Conservation (phyloP, 2,329 filamentous ascomycete species). For the Aspergillus sojae region DNA sequence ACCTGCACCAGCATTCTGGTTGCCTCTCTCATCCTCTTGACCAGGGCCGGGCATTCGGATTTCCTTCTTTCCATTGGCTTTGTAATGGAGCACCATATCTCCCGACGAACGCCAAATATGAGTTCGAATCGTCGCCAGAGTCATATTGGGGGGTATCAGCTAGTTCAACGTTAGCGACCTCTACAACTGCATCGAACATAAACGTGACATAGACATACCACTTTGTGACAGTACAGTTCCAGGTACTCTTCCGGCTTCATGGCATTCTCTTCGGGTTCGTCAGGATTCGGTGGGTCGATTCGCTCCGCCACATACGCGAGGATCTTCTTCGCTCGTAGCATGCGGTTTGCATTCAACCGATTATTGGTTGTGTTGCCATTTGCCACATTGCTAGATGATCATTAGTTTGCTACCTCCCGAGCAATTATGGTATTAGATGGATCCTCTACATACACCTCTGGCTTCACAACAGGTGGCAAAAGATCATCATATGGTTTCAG, state of each 20-base stretch:
- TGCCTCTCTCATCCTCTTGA: constrained; percentile 21
- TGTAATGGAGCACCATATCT: constrained; percentile 89
- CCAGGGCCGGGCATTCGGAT: constrained; percentile 34
- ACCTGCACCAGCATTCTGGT: constrained; percentile 13
- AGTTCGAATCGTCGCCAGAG: constrained; percentile 85
- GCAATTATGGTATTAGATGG: background rate
- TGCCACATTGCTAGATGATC: constrained; percentile 20
- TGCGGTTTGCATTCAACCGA: constrained; percentile 91
- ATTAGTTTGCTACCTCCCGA: constrained; percentile 7
- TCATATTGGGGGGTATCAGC: constrained; percentile 76
- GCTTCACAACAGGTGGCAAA: constrained; percentile 72
- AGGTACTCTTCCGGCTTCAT: constrained; percentile 89
- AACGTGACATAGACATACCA: constrained; percentile 68
- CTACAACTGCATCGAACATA: background rate
- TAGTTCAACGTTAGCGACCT: constrained; percentile 24
- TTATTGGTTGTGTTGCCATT: constrained; percentile 57
- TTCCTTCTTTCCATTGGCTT: constrained; percentile 78
- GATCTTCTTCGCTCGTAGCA: constrained; percentile 95
- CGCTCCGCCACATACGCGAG: constrained; percentile 88
- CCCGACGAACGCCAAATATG: constrained; percentile 95
- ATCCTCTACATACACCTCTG: constrained; percentile 62
- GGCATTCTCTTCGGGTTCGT: constrained; percentile 60
- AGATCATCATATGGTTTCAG: constrained; percentile 77
- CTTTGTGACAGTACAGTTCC: constrained; percentile 91
- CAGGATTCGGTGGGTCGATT: constrained; percentile 70